Conservation (phyloP, 768 basidiomycete genomes). For the Trametes sanguinea region DNA sequence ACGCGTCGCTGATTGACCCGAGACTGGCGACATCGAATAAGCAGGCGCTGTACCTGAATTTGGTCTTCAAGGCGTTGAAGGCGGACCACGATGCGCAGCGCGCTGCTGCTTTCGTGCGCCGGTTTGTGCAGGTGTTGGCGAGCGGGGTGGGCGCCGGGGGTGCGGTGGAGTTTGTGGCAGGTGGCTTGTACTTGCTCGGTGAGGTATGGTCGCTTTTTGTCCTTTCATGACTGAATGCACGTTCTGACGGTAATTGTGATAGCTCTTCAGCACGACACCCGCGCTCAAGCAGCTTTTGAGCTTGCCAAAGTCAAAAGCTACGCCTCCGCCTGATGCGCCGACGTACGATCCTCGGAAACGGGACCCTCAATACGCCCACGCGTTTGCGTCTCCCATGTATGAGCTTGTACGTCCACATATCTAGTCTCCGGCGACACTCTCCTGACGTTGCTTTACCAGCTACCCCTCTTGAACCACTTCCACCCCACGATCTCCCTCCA, state of each 20-base stretch:
- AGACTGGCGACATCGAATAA: slow-evolving; percentile 84
- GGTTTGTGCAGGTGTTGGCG: slow-evolving; percentile 80
- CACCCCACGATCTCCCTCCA: slow-evolving; percentile 91
- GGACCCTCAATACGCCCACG: slow-evolving; percentile 84
- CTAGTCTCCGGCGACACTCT: background rate
- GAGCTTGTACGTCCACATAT: slow-evolving; percentile 66
- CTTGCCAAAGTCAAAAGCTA: slow-evolving; percentile 22
- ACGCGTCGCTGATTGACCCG: slow-evolving; percentile 83
- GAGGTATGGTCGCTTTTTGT: slow-evolving; percentile 53
- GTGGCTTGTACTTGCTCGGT: slow-evolving; percentile 83
- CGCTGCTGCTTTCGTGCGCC: slow-evolving; percentile 76
- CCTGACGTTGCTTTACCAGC: slow-evolving; percentile 34
- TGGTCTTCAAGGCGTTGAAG: slow-evolving; percentile 90
- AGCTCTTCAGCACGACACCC: slow-evolving; percentile 55
- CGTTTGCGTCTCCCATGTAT: slow-evolving; percentile 82
- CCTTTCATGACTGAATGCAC: background rate
- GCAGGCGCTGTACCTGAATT: slow-evolving; percentile 95
- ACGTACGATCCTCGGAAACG: slow-evolving; percentile 86
- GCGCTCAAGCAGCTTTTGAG: slow-evolving; percentile 48
- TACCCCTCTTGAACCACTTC: slow-evolving; percentile 80
- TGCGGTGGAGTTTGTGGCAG: slow-evolving; percentile 85
- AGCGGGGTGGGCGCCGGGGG: slow-evolving; percentile 60
- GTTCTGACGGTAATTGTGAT: background rate
- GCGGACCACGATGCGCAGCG: slow-evolving; percentile 58
- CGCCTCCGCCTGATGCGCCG: slow-evolving; percentile 5